A percentile compares a stretch with the other conserved stretches of the same genome.
Evolutionary conservation across 768 basidiomycete species (phyloP).

Genomic region (Tulasnella sp.): DNA sequence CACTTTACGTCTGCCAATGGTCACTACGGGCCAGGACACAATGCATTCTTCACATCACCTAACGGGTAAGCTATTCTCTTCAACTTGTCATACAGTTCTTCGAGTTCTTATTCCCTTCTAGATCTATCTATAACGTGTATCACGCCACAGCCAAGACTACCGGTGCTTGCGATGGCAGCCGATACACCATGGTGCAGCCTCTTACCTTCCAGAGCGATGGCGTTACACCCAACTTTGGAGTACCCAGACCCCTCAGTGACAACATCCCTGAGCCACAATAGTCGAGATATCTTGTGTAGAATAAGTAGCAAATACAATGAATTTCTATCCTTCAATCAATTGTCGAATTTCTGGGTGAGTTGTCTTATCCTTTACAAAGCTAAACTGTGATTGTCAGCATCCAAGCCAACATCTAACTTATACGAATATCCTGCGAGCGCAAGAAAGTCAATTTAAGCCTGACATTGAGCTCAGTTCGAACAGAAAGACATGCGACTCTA

Average conservation of each 20-base stretch:
- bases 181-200: constrained; percentile 14
- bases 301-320: too few relatives aligned
- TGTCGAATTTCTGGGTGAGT: too few relatives aligned
- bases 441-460: too few relatives aligned
- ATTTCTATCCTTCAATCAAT: too few relatives aligned
- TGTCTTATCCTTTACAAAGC: too few relatives aligned
- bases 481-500: too few relatives aligned
- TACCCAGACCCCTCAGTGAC: not conserved
- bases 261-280: constrained; percentile 4
- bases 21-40: constrained; percentile 13
- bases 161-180: constrained; percentile 14
- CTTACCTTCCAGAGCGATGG: constrained; percentile 12
- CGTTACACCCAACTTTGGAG: constrained; percentile 1
- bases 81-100: not conserved
- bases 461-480: too few relatives aligned
- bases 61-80: constrained; percentile 1
- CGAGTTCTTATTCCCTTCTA: not conserved
- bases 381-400: too few relatives aligned
- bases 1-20: constrained; percentile 1
- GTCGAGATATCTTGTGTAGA: too few relatives aligned
- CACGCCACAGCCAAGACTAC: constrained; percentile 13
- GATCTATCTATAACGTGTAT: constrained; percentile 4
- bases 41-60: constrained; percentile 14
- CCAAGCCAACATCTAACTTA: too few relatives aligned
- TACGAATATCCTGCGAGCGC: too few relatives aligned